Base-by-base conservation (phyloP, 345 rosid genomes). In the Eucalyptus pauciflora region DNA sequence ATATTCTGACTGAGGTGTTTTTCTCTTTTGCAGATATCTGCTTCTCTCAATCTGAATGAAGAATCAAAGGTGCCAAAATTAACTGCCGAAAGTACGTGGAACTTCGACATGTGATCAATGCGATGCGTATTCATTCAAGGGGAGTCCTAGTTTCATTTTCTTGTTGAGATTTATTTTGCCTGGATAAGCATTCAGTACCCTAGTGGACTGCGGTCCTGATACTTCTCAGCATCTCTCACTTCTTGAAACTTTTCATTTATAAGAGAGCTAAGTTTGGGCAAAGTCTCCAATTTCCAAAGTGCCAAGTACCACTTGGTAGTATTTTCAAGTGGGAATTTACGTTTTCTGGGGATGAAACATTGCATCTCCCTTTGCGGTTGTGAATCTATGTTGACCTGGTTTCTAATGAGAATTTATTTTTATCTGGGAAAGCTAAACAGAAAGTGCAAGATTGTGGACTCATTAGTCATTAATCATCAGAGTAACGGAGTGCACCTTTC, bases 31-130 rank as follows among this genome's bases (percentile, higher is more conserved):
- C 93, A 97, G 99, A 86, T 97, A 43, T 90, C 91, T 25, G 96
- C 98, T 60, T 92, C 97, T 48, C 87, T 97, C 92, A 94, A 95
- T 64, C 92, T 97, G 86, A 96, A 92, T 7, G 98, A 97, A 79
- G 96, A 94, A 90, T 85, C 88, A 51, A 95, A 94, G 91, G 89
- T 92, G 86, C 98, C 99, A 13, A 97, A 95, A 87, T 45, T 95
- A 88, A 95, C 88, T 17, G 99, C 97, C 15, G 99, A 96, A 93
- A 95, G 92, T 12, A 94, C 95, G 17, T 97, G 98, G 99, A 93
- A 94, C 92, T 92, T 97, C 54, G 97, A 96, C 86, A 91, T 96
- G 92, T 96, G 90, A 91, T 25, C 25, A 37, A n/a, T 86, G 29
- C 9, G 45, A n/a, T 86, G 29, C 9, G 3, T 76, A 76, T 41